Conservation (phyloP, 208 protist species). For the Leptomonas pyrrhocoris region DNA sequence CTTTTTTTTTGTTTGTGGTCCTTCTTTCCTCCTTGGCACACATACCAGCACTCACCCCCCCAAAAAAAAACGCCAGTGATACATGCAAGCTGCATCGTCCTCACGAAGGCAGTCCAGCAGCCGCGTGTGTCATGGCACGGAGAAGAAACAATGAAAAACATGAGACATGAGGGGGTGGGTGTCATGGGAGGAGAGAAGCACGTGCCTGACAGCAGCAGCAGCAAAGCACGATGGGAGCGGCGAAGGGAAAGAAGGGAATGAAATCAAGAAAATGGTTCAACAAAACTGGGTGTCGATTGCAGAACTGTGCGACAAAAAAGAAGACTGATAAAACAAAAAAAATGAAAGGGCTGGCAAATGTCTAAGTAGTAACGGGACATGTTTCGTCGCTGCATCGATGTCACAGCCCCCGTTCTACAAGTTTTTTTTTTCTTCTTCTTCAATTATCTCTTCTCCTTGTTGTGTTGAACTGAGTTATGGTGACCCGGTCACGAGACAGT, state of each 20-base stretch:
- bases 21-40: no score
- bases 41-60: no score
- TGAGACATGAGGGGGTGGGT: no score
- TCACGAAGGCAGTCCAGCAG: slow-evolving; percentile 16
- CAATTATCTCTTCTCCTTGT: not conserved
- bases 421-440: not conserved
- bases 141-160: no score
- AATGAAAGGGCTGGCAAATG: not conserved
- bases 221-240: no score
- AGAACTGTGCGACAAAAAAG: not conserved
- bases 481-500: not conserved
- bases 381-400: slow-evolving; percentile 7
- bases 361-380: not conserved
- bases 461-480: not conserved
- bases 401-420: not conserved
- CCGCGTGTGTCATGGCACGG: no score
- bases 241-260: not conserved
- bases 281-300: not conserved
- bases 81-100: not conserved
- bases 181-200: not conserved
- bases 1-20: no score
- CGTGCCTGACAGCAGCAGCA: no score
- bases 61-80: not conserved
- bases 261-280: not conserved
- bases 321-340: slow-evolving; percentile 6